phyloP scores from a whole-genome alignment of 345 rosid genomes.

The Moricandia moricandioides region DNA sequence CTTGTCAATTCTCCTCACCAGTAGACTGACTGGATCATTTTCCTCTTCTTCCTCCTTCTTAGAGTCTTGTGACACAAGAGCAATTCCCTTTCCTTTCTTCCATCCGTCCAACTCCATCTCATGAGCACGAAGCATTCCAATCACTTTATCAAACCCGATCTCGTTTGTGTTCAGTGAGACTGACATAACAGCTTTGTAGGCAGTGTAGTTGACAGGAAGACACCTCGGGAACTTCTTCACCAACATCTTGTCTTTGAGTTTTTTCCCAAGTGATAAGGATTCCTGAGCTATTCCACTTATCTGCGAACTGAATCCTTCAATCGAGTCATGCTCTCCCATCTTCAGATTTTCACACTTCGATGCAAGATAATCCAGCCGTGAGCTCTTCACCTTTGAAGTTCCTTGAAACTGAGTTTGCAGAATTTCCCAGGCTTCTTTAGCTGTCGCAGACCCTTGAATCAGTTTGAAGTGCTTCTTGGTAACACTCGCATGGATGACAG shows the following conservation, averaged over 20 bases:
- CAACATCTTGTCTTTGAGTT: background rate
- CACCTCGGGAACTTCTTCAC: background rate
- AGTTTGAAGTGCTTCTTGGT: background rate
- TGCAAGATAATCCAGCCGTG: background rate
- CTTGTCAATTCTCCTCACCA: background rate
- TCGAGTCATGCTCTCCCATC: background rate
- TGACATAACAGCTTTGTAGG: background rate
- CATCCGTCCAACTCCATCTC: background rate
- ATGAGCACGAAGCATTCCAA: background rate
- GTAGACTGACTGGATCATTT: background rate
- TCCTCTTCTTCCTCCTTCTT: background rate
- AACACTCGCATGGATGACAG: background rate
- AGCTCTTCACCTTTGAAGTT: background rate
- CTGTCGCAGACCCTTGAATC: background rate
- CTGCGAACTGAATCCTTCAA: background rate
- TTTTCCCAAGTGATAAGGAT: background rate
- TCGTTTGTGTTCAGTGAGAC: background rate
- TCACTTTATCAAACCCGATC: background rate
- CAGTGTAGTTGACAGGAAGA: background rate
- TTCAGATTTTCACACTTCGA: background rate
- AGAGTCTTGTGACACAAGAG: background rate
- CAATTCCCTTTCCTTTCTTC: background rate
- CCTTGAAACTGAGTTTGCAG: background rate
- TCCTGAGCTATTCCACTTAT: background rate
- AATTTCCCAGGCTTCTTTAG: background rate